Evolutionary conservation across 1,284 basidiomycete species (phyloP).

Genomic region (Cystobasidium slooffiae): DNA sequence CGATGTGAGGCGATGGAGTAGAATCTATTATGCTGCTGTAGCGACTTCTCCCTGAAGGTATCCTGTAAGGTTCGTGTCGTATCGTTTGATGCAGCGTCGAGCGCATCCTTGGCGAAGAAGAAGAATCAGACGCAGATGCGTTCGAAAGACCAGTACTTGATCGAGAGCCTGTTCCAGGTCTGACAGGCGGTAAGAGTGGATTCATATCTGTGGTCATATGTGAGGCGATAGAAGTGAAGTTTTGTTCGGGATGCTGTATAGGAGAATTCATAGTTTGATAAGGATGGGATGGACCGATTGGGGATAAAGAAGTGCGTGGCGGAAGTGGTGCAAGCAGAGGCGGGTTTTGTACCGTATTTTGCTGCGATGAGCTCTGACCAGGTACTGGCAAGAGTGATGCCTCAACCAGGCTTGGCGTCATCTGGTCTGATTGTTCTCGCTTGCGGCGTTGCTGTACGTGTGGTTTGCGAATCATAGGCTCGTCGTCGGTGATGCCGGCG

Average conservation of each 20-base stretch:
- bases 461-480: constrained; percentile 35
- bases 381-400: not conserved
- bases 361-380: not conserved
- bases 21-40: constrained; percentile 17
- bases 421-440: not conserved
- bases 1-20: not conserved
- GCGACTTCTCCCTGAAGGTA: constrained; percentile 11
- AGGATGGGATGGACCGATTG: not conserved
- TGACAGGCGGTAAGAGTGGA: constrained; percentile 5
- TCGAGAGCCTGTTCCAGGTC: constrained; percentile 1
- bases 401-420: not conserved
- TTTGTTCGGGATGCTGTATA: not conserved
- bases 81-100: not conserved
- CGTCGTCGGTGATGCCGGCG: constrained; percentile 40
- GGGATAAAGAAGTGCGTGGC: not conserved
- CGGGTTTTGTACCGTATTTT: not conserved
- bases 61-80: constrained; percentile 23
- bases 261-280: not conserved
- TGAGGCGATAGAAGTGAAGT: constrained; percentile 2
- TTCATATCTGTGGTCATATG: constrained; percentile 3
- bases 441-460: constrained; percentile 2
- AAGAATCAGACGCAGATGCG: constrained; percentile 6
- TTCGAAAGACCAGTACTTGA: constrained; percentile 4
- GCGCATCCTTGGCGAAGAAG: constrained; percentile 6
- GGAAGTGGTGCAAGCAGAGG: not conserved